A percentile compares a stretch with the other conserved stretches of the same genome.
Conservation (phyloP, 352 stramenopile genomes). For the Plasmopara halstedii region DNA sequence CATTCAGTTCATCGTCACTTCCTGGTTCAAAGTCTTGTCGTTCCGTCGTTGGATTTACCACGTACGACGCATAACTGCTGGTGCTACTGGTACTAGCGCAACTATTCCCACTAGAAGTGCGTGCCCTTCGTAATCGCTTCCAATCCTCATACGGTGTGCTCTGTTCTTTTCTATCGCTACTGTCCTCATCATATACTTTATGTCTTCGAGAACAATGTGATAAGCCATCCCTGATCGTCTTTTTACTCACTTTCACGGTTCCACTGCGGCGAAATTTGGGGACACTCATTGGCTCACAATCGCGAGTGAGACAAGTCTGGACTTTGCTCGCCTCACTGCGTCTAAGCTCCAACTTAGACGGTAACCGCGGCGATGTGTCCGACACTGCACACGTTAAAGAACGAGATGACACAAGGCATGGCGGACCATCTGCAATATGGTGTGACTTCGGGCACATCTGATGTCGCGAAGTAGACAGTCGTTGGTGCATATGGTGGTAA, state of each 20-base stretch:
- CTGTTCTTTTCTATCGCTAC: slow-evolving; percentile 1
- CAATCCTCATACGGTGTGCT: slow-evolving; percentile 28
- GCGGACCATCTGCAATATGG: slow-evolving; percentile 7
- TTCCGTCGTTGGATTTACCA: slow-evolving; percentile 36
- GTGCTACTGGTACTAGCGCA: slow-evolving; percentile 48
- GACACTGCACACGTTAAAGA: slow-evolving; percentile 1
- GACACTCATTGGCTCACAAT: slow-evolving; percentile 20
- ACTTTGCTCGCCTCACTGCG: slow-evolving; percentile 4
- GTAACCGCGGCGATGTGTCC: slow-evolving; percentile 5
- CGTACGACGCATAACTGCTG: slow-evolving; percentile 42
- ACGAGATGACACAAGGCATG: slow-evolving; percentile 9
- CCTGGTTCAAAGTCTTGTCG: slow-evolving; percentile 32
- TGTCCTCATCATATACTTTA: slow-evolving; percentile 1
- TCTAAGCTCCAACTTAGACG: slow-evolving; percentile 16
- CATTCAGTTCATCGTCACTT: slow-evolving; percentile 21
- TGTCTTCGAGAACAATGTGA: slow-evolving; percentile 11
- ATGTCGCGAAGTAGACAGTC: neutral
- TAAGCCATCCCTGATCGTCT: slow-evolving; percentile 7
- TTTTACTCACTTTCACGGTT: slow-evolving; percentile 17
- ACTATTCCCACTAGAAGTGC: slow-evolving; percentile 64
- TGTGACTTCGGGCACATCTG: slow-evolving; percentile 7
- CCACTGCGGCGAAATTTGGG: slow-evolving; percentile 44
- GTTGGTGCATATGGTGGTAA: slow-evolving; percentile 23
- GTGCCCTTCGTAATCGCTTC: slow-evolving; percentile 33
- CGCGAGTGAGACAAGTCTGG: slow-evolving; percentile 11